A percentile compares a stretch with the other conserved stretches of the same genome.
phyloP scores from a whole-genome alignment of 2,329 filamentous ascomycete species.

The Paecilomyces variotii region DNA sequence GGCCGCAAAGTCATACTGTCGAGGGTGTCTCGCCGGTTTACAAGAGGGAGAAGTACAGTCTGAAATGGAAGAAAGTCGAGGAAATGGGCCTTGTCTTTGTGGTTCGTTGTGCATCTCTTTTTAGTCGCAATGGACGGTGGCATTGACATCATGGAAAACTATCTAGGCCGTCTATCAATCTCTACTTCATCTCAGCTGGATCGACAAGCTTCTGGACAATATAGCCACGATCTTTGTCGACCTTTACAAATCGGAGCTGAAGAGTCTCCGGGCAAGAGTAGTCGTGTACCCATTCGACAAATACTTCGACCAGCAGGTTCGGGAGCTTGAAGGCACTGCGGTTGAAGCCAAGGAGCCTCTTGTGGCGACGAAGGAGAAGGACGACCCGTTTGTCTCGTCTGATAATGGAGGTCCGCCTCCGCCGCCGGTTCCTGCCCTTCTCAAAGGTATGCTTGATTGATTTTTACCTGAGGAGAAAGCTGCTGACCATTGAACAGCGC shows the following conservation, averaged over 20 bases:
- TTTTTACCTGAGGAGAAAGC: neutral
- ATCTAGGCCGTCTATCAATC: constrained; percentile 88
- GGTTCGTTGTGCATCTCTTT: constrained; percentile 43
- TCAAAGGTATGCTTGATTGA: constrained; percentile 32
- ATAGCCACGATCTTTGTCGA: constrained; percentile 87
- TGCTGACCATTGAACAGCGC: constrained; percentile 27
- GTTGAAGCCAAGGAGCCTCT: constrained; percentile 39
- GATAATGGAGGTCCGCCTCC: constrained; percentile 43
- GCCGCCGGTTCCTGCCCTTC: constrained; percentile 45
- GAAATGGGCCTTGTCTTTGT: constrained; percentile 94
- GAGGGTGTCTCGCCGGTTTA: constrained; percentile 63
- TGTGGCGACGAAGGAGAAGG: constrained; percentile 35
- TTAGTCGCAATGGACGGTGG: constrained; percentile 1
- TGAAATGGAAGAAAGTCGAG: constrained; percentile 90
- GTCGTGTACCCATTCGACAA: constrained; percentile 80
- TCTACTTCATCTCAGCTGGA: constrained; percentile 89
- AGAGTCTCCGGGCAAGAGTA: constrained; percentile 67
- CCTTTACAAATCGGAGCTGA: constrained; percentile 81
- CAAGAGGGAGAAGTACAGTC: constrained; percentile 83
- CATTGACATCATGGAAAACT: neutral
- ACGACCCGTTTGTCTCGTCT: constrained; percentile 40
- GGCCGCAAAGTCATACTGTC: constrained; percentile 48
- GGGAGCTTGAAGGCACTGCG: constrained; percentile 53
- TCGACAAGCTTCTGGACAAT: constrained; percentile 92
- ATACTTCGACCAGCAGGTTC: constrained; percentile 90